Evolutionary conservation across 306 rosid species (phyloP).

Genomic region (Lathyrus aphaca): DNA sequence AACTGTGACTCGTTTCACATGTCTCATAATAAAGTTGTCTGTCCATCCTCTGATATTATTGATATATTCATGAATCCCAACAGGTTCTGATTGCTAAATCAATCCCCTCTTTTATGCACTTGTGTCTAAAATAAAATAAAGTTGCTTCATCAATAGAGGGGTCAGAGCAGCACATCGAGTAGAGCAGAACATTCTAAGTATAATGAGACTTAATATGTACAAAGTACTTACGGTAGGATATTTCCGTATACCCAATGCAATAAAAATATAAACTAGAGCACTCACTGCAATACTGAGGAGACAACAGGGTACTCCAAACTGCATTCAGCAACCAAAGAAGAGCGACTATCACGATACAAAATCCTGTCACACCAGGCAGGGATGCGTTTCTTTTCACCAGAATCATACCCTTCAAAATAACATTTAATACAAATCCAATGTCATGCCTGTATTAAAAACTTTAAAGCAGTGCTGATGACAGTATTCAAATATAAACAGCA

Average conservation of each 20-base stretch:
- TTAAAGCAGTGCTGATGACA: conserved; percentile 33
- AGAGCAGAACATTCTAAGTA: conserved; percentile 19
- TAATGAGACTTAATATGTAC: conserved; percentile 22
- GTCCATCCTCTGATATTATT: neutral
- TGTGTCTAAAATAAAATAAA: neutral
- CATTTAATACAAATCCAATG: conserved; percentile 36
- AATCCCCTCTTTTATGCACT: neutral
- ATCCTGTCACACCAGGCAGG: too few species aligned
- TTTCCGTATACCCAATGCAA: conserved; percentile 26
- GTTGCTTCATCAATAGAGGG: conserved; percentile 7
- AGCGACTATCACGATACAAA: too few species aligned
- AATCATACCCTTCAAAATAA: conserved; percentile 76
- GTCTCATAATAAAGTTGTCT: conserved; percentile 3
- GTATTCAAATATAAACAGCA: conserved; percentile 28
- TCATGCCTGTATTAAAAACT: conserved; percentile 31
- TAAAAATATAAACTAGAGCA: conserved; percentile 36
- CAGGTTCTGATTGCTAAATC: neutral
- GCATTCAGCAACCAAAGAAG: too few species aligned
- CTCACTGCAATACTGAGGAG: conserved; percentile 71
- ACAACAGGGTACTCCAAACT: conserved; percentile 81
- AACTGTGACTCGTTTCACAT: conserved; percentile 14
- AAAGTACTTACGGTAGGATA: conserved; percentile 14
- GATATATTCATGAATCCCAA: neutral
- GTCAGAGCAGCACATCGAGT: conserved; percentile 13
- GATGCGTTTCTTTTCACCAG: conserved; percentile 97